phyloP scores from a whole-genome alignment of 345 rosid genomes.

The Nasturtium officinale region DNA sequence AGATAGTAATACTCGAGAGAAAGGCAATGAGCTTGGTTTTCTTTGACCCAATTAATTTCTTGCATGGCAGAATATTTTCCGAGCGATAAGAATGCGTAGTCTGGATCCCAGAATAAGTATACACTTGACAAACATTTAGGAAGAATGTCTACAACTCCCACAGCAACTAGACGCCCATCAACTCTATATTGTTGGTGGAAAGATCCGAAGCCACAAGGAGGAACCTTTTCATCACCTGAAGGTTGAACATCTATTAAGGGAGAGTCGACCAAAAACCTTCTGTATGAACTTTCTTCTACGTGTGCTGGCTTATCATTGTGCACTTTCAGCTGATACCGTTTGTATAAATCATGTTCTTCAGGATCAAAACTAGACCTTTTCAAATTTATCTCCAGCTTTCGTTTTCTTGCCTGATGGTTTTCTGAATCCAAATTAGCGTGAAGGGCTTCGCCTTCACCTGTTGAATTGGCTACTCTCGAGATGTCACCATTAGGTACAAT shows the following conservation, averaged over 20 bases:
- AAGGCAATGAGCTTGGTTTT: slow-evolving; percentile 64
- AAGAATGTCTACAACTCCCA: slow-evolving; percentile 89
- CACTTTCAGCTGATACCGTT: slow-evolving; percentile 79
- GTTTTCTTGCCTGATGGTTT: slow-evolving; percentile 48
- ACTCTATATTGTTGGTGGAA: slow-evolving; percentile 92
- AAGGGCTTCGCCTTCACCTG: slow-evolving; percentile 48
- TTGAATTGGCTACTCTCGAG: slow-evolving; percentile 50
- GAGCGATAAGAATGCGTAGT: slow-evolving; percentile 74
- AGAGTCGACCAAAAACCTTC: slow-evolving; percentile 78
- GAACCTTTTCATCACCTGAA: slow-evolving; percentile 65
- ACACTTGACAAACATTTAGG: slow-evolving; percentile 96
- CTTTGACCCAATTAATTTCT: slow-evolving; percentile 82
- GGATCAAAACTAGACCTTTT: slow-evolving; percentile 86
- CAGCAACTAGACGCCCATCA: slow-evolving; percentile 86
- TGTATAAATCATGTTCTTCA: slow-evolving; percentile 81
- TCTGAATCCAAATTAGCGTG: slow-evolving; percentile 45
- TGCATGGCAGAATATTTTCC: slow-evolving; percentile 93
- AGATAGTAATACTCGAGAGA: slow-evolving; percentile 90
- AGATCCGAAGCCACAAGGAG: slow-evolving; percentile 89
- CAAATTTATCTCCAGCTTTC: slow-evolving; percentile 74
- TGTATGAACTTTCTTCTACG: slow-evolving; percentile 65
- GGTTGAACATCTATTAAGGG: slow-evolving; percentile 72
- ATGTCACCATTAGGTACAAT: slow-evolving; percentile 40
- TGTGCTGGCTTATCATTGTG: slow-evolving; percentile 68
- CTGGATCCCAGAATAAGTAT: slow-evolving; percentile 98